phyloP scores from a whole-genome alignment of 768 basidiomycete species.

The Lyophyllum decastes region DNA sequence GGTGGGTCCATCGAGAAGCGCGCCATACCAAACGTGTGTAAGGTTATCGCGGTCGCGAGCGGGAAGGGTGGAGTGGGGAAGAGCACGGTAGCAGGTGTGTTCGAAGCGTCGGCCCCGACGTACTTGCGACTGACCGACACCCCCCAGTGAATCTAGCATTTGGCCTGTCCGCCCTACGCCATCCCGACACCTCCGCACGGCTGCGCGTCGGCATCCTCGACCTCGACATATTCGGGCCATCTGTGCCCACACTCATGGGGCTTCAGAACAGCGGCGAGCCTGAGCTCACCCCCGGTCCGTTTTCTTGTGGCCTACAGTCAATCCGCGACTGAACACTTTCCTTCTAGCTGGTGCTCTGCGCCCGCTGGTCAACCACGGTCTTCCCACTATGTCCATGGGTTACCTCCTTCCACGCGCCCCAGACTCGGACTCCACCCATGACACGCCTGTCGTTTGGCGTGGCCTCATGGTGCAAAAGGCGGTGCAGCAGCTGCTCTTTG shows the following conservation, averaged over 20 bases:
- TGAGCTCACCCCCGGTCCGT: constrained; percentile 65
- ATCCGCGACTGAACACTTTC: neutral
- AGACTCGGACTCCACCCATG: constrained; percentile 52
- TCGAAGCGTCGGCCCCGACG: neutral
- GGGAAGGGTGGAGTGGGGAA: constrained; percentile 96
- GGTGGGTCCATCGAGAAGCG: constrained; percentile 55
- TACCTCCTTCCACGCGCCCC: constrained; percentile 73
- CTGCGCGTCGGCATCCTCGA: constrained; percentile 87
- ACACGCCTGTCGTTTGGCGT: constrained; percentile 90
- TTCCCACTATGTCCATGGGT: constrained; percentile 97
- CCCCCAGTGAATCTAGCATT: constrained; percentile 78
- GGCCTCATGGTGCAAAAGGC: constrained; percentile 99
- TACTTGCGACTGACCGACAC: neutral
- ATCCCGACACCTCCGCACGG: constrained; percentile 32
- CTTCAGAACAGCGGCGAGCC: constrained; percentile 80
- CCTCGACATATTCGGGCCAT: constrained; percentile 95
- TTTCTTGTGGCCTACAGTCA: neutral
- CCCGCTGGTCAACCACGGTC: constrained; percentile 84
- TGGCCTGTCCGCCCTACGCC: constrained; percentile 55
- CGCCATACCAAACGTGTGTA: constrained; percentile 71
- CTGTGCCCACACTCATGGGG: constrained; percentile 91
- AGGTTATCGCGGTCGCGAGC: constrained; percentile 82
- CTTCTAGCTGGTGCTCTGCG: constrained; percentile 70
- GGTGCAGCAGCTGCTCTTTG: constrained; percentile 93
- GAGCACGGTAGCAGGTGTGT: constrained; percentile 80